These are phyloP conservation scores for Auricularia sp. DNA, from an alignment of 768 basidiomycete genomes.

Conservation along the genomic window DNA sequence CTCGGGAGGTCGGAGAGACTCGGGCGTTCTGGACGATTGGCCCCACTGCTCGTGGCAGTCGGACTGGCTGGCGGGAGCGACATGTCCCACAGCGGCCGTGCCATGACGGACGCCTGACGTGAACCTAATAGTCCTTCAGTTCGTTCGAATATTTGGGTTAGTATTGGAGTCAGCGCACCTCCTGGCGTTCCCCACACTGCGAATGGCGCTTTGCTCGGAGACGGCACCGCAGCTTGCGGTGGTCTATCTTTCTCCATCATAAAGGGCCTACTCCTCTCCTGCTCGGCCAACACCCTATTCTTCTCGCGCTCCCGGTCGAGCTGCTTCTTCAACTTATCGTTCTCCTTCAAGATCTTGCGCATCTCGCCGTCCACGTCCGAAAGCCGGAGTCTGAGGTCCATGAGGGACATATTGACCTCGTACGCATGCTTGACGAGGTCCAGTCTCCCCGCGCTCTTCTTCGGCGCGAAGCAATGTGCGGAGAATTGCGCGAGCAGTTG, in stretches of 20 bases:
- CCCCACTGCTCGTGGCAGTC: no score
- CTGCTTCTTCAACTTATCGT: neutral
- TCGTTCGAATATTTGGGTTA: no score
- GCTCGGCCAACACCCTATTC: neutral
- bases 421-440: slow-evolving; percentile 7
- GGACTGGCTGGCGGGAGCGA: no score
- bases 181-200: neutral
- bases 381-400: neutral
- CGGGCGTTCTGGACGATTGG: no score
- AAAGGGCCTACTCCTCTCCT: neutral
- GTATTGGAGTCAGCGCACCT: neutral
- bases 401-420: neutral
- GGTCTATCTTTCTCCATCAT: no score
- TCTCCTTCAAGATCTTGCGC: neutral
- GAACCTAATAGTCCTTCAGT: no score
- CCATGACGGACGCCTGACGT: no score
- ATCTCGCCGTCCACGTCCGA: neutral
- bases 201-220: neutral
- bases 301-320: neutral
- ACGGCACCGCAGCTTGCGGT: neutral
- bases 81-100: no score
- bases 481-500: slow-evolving; percentile 53
- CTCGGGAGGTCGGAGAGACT: no score
- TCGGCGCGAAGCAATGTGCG: slow-evolving; percentile 42
- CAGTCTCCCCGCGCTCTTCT: slow-evolving; percentile 11